phyloP scores from a whole-genome alignment of 371 early-diverging fungal genomes.

The Mortierella sp. region DNA sequence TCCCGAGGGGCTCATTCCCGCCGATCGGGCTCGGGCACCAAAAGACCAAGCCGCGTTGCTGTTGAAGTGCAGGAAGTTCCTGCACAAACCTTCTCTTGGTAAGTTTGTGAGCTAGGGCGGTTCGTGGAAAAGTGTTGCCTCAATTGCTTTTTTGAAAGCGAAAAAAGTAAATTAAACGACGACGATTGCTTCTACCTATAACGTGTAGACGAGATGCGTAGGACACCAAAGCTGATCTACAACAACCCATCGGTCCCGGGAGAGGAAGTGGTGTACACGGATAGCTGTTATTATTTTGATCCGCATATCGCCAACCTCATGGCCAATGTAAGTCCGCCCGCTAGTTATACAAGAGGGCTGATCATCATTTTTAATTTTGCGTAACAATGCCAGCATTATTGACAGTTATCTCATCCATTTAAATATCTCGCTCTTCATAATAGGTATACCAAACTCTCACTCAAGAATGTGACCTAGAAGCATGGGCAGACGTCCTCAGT shows the following conservation, averaged over 20 bases:
- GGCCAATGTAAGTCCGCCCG: conserved; percentile 33
- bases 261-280: conserved; percentile 51
- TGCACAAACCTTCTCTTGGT: conserved; percentile 57
- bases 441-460: conserved; percentile 35
- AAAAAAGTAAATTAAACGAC: background rate
- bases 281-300: conserved; percentile 61
- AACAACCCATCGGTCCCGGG: background rate
- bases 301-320: conserved; percentile 40
- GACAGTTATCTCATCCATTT: background rate
- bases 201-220: conserved; percentile 27
- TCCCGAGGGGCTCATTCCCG: conserved; percentile 8
- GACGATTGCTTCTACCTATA: too few species aligned
- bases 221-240: conserved; percentile 22
- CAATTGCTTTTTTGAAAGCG: background rate
- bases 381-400: background rate
- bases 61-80: conserved; percentile 39
- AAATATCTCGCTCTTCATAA: background rate
- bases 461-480: conserved; percentile 52
- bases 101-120: background rate
- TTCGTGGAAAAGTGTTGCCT: background rate
- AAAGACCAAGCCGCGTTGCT: conserved; percentile 32
- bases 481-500: conserved; percentile 59
- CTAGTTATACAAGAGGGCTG: background rate
- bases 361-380: background rate
- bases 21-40: conserved; percentile 22